Evolutionary conservation across 2,329 filamentous ascomycete genomes (phyloP).

Genomic region (Phialophora expanda): DNA sequence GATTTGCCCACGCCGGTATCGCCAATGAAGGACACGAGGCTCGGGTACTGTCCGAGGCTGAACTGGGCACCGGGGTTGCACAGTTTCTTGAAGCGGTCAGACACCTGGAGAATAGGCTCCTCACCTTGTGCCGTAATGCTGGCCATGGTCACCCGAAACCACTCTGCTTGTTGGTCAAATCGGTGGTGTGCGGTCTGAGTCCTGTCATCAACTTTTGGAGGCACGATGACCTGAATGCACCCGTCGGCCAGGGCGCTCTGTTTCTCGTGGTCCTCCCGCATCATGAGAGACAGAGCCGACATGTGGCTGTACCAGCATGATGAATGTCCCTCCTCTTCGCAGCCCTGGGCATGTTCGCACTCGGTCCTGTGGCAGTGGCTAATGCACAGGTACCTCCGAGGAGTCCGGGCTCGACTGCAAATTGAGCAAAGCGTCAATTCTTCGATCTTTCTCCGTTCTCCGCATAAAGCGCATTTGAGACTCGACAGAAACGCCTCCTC

Average conservation of each 20-base stretch:
- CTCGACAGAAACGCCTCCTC: conserved; percentile 5
- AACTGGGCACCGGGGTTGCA: conserved; percentile 11
- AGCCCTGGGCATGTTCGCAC: conserved; percentile 3
- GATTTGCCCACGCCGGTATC: conserved; percentile 12
- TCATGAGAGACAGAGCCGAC: not conserved
- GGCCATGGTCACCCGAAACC: conserved; percentile 14
- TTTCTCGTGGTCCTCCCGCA: conserved; percentile 8
- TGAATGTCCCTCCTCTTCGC: conserved; percentile 6
- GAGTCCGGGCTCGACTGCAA: not conserved
- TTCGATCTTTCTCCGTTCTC: conserved; percentile 8
- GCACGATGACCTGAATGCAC: conserved; percentile 13
- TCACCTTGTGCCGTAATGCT: conserved; percentile 8
- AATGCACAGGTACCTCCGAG: conserved; percentile 9
- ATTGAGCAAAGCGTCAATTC: conserved; percentile 9
- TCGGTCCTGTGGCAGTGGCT: conserved; percentile 8
- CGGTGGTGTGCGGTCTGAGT: conserved; percentile 8
- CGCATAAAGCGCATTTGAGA: conserved; percentile 4
- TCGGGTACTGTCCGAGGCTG: conserved; percentile 12
- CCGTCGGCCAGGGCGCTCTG: conserved; percentile 12
- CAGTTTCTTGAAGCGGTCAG: conserved; percentile 15
- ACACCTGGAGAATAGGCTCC: conserved; percentile 8
- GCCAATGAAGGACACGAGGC: conserved; percentile 13
- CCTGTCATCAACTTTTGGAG: conserved; percentile 1
- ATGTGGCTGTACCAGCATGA: conserved; percentile 14
- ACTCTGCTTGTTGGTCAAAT: conserved; percentile 10